Base-by-base conservation (phyloP, 495 filamentous ascomycete species). In the Penicillium mononematosum region DNA sequence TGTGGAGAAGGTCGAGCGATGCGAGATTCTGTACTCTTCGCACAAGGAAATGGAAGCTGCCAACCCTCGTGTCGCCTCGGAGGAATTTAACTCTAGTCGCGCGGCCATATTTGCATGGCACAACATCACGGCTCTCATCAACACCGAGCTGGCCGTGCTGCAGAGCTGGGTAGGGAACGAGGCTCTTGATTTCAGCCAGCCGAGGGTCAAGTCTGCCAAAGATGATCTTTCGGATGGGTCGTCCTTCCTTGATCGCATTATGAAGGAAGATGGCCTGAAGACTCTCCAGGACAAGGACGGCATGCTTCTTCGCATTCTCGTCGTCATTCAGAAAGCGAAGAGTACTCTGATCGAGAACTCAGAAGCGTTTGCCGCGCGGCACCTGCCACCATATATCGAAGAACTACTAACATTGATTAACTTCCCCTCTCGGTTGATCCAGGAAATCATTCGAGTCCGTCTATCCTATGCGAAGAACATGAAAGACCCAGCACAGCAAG, bases 111-210 rank as follows among this genome's bases (percentile, higher is more conserved):
- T 96, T 55, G 85, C 95, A 1, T 98, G 94, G 94, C 87, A 96
- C 72, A 98, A 97, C 69, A 96, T 92, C 42, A 98, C 93, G n/a
- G 84, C 92, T 66, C 85, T 98, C 62, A 98, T 98, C 77, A 96
- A 92, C 67, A 98, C 90, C 4, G 88, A 98, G 68, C 80, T 98
- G 45, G 85, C 84, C 29, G 90, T 98, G 56, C 70, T 98, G 56
- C 91, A 92, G 69, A 90, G 84, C 53, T 98, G 94, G 94, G 94
- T 98, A 36, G 94, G 94, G 20, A 98, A 98, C 67, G 88, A 90
- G 44, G 92, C 93, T 64, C 81, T 98, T 14, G 91, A 98, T 72
- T 98, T 98, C 67, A 83, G 83, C 45, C 88, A 89, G 63, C 69
- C 76, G 4, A 74, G 79, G 59, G 50, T 63, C 19, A 72, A 72